Percentiles rank a stretch among this genome's conserved stretches.
Conservation (phyloP, 1,139 yeast species). For the Williopsis jadinii region DNA sequence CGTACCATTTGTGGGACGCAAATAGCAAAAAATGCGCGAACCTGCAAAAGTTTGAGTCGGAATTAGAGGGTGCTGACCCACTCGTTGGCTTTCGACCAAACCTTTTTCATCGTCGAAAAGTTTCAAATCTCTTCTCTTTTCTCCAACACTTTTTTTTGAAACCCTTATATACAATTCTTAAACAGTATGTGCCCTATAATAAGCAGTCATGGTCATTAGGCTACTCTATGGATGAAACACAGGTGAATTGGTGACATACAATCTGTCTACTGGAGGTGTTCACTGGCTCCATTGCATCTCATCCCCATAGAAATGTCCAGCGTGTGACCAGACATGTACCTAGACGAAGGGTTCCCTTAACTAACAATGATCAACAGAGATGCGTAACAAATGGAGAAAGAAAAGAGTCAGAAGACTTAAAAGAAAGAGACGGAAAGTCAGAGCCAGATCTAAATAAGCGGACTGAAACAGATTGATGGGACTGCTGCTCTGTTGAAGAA, state of each 20-base stretch:
- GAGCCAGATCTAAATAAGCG: conserved; percentile 98
- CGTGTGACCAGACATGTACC: not conserved
- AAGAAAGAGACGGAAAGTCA: conserved; percentile 99
- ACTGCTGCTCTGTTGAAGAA: conserved; percentile 1
- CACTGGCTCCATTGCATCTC: conserved; percentile 3
- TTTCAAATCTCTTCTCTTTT: not conserved
- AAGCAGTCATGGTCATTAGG: too few relatives aligned
- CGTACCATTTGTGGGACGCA: not conserved
- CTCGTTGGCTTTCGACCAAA: not conserved
- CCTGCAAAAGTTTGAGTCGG: not conserved
- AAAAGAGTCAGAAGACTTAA: conserved; percentile 99
- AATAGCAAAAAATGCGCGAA: too few relatives aligned
- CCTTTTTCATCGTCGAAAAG: conserved; percentile 8
- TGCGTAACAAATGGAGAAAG: conserved; percentile 98
- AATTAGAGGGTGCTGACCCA: not conserved
- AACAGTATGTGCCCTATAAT: conserved; percentile 5
- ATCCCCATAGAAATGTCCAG: not conserved
- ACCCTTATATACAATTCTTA: conserved; percentile 3
- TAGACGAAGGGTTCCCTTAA: not conserved
- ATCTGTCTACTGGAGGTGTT: too few relatives aligned
- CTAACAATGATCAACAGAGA: conserved; percentile 25
- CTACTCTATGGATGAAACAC: too few relatives aligned
- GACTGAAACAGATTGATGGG: conserved; percentile 26
- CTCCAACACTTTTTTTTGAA: conserved; percentile 2
- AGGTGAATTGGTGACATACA: too few relatives aligned